Evolutionary conservation across 2,329 filamentous ascomycete genomes (phyloP), one percentile per base, ranked within the genome.

Genomic region (Venturia oleaginea): DNA sequence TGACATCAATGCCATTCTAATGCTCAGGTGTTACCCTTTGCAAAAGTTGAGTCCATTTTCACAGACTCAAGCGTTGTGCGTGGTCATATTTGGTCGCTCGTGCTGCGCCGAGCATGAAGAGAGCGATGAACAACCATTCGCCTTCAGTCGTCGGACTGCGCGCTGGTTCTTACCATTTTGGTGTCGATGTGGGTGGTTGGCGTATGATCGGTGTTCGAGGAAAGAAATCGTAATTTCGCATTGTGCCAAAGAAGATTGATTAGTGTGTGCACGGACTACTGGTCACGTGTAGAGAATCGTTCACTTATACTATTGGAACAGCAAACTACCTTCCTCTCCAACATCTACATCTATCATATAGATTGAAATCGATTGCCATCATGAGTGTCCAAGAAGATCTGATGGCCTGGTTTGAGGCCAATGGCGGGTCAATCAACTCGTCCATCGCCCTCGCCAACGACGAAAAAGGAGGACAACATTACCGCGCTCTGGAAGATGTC

Each of bases 391-490:
- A 57, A 57, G 51, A 57, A 32, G 30, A 11, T 57, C 61, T 62
- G 15, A 37, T 62, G 30, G 15, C 6, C n/a, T 62, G 61, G 61
- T 62, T 62, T 32, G 32, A 48, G 17, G 10, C 24, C 24, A 40
- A 51, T 32, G 61, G 61, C n/a, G 61, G 61, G 27, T 62, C 46
- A 22, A 54, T 62, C 17, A 34, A 62, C 27, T n/a, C 42, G 6
- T 62, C 61, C 32, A 62, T 62, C 30, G 27, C 30, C 32, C 61
- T 62, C 22, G 59, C 40, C n/a, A 30, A 40, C 42, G 38, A 59
- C 46, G 43, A 55, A 17, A 32, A 63, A 48, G 24, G 37, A n/a
- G 64, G 64, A 40, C 61, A 63, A 22, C 65, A 64, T 42, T 59
- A 54, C 38, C 30, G 34, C 22, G 65, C 65, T 24, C 15, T 46